Evolutionary conservation across 192 early-diverging fungal species (phyloP), one percentile per base, ranked within the genome.

Genomic region (Entophlyctis luteolus): DNA sequence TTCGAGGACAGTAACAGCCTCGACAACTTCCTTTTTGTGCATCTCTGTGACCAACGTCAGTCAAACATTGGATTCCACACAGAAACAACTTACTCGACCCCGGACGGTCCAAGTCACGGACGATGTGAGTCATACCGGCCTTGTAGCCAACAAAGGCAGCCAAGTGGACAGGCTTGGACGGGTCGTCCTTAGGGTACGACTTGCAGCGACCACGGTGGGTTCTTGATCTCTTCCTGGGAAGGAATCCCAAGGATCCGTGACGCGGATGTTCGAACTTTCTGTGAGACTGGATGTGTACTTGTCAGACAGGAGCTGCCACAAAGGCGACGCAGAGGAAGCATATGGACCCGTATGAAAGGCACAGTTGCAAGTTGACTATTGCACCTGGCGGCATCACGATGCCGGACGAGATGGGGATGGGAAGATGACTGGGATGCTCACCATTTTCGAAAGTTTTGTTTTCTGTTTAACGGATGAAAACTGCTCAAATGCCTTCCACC

Each of bases 1-100:
- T 85, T 99, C 97, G 68, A 99, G 88, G 77, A 99, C 86, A 68
- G 95, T 94, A 70, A 95, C 95, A 42, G 97, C 93, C 86, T 99
- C 97, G 73, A 99, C 97, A 46, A 99, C 86, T 84, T 99, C 97
- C 92, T 98, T 98, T 91, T 97, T 99, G 89, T 99, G 90, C 86
- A 94, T 91, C 90, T 99, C 84, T 87, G 75, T 32, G 23, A 14
- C 76, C 2, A 20, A 23, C 39, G 39, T n/a, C 39, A 42, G 39
- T 8, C 39, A 42, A 8, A 42, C 39, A 42, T 59, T 33, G 31
- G 0, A 27, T 34, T 0, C 2, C 29, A 42, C n/a, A 42, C 39
- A n/a, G 10, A 12, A 73, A 4, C 14, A 49, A 77, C 84, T 83
- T 73, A 86, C 84, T 98, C 81, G 96, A 94, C 58, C 91, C 93